phyloP scores from a whole-genome alignment of 2,329 filamentous ascomycete species.

The Mycosphaerelloides madeirae region DNA sequence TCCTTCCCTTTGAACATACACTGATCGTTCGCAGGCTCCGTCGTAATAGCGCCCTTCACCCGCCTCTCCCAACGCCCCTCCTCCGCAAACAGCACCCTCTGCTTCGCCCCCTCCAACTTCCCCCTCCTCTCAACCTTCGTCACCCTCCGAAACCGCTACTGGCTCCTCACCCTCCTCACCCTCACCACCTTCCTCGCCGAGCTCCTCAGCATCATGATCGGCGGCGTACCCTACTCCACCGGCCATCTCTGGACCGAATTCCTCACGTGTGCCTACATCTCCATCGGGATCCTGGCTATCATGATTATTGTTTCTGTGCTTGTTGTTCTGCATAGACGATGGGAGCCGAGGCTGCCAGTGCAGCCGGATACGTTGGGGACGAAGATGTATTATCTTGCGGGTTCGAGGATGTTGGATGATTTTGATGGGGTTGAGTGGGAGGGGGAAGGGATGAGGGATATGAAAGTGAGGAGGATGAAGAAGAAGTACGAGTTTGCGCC shows the following conservation, averaged over 20 bases:
- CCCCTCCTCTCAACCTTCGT: conserved; percentile 14
- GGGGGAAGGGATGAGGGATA: too few relatives aligned
- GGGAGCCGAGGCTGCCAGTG: conserved; percentile 13
- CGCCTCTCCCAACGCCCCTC: conserved; percentile 8
- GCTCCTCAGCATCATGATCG: conserved; percentile 18
- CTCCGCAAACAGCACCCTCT: conserved; percentile 7
- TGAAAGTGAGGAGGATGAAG: too few relatives aligned
- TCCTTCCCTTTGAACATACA: too few relatives aligned
- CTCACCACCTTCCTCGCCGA: conserved; percentile 11
- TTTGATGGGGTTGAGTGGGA: too few relatives aligned
- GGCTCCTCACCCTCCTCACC: conserved; percentile 11
- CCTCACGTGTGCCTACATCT: conserved; percentile 14
- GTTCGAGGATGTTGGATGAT: too few relatives aligned
- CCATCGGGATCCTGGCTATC: conserved; percentile 12
- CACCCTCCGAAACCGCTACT: conserved; percentile 9
- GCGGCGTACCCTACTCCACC: conserved; percentile 14
- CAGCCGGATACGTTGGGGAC: conserved; percentile 16
- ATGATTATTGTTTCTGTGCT: conserved; percentile 13
- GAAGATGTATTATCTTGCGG: too few relatives aligned
- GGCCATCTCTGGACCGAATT: conserved; percentile 15
- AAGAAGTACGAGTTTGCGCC: conserved; percentile 13
- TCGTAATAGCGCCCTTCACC: conserved; percentile 14
- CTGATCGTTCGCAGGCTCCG: too few relatives aligned
- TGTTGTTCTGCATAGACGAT: conserved; percentile 9
- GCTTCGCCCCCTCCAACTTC: conserved; percentile 15